Evolutionary conservation across 2,329 filamentous ascomycete species (phyloP).

Genomic region (Ascochyta viciae-villosae): DNA sequence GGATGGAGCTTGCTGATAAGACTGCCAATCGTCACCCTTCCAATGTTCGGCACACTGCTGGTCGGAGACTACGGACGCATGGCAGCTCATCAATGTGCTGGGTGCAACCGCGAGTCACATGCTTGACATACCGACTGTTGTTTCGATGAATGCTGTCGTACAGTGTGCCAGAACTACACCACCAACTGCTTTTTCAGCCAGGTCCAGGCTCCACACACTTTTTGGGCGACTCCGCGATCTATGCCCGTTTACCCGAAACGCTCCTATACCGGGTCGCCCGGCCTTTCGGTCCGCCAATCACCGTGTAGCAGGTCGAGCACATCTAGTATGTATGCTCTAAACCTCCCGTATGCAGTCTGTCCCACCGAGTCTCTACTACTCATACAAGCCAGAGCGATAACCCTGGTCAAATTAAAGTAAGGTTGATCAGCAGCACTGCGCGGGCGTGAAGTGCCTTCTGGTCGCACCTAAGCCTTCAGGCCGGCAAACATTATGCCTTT

Average conservation of each 20-base stretch:
- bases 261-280: neutral
- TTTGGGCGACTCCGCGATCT: neutral
- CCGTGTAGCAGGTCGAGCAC: neutral
- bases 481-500: neutral
- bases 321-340: neutral
- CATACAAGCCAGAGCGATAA: neutral
- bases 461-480: neutral
- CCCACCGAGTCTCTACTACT: conserved; percentile 5
- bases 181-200: neutral
- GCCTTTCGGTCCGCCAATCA: neutral
- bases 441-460: too few relatives aligned
- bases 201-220: conserved; percentile 1
- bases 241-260: conserved; percentile 9
- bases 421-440: neutral
- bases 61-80: neutral
- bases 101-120: neutral
- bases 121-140: neutral
- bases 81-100: neutral
- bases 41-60: neutral
- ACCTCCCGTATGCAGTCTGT: conserved; percentile 1
- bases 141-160: conserved; percentile 1
- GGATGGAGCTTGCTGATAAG: neutral
- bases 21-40: neutral
- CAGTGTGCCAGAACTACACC: conserved; percentile 2
- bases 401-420: neutral